Evolutionary conservation across 257 asterid species (phyloP).

Genomic region (Solanum gandarillasii): DNA sequence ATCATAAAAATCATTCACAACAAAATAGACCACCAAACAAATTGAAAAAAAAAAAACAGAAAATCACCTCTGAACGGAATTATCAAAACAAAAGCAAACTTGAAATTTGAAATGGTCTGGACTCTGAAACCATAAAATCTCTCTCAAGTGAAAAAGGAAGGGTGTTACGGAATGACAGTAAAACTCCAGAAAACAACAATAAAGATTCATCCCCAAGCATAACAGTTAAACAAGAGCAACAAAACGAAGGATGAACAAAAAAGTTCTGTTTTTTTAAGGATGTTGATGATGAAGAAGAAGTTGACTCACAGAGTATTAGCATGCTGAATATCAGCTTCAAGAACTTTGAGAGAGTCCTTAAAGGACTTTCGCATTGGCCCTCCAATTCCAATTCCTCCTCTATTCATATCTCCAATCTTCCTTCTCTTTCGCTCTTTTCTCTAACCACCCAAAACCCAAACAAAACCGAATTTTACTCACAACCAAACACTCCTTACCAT

Average conservation of each 20-base stretch:
- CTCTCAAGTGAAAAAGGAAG: background rate
- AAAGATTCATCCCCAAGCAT: background rate
- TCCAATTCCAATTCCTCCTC: slow-evolving; percentile 13
- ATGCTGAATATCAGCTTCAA: slow-evolving; percentile 86
- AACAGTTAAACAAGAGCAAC: background rate
- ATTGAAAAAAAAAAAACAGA: background rate
- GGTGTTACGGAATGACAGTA: background rate
- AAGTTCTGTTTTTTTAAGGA: background rate
- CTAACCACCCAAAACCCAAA: background rate
- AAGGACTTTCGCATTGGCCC: slow-evolving; percentile 58
- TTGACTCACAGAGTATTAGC: slow-evolving; percentile 65
- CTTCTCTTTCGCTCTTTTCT: background rate
- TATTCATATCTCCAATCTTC: slow-evolving; percentile 3
- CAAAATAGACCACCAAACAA: background rate
- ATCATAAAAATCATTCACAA: background rate
- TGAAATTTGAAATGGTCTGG: background rate
- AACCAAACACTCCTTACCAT: background rate
- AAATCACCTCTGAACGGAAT: background rate
- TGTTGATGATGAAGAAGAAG: background rate
- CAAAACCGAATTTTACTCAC: background rate
- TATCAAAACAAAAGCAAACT: background rate
- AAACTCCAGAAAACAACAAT: background rate
- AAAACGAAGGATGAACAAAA: background rate
- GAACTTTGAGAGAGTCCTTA: slow-evolving; percentile 72
- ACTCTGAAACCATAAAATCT: background rate